These are phyloP conservation scores for Clarireedia paspali DNA, from an alignment of 2,329 filamentous ascomycete species.

Conservation along the genomic window DNA sequence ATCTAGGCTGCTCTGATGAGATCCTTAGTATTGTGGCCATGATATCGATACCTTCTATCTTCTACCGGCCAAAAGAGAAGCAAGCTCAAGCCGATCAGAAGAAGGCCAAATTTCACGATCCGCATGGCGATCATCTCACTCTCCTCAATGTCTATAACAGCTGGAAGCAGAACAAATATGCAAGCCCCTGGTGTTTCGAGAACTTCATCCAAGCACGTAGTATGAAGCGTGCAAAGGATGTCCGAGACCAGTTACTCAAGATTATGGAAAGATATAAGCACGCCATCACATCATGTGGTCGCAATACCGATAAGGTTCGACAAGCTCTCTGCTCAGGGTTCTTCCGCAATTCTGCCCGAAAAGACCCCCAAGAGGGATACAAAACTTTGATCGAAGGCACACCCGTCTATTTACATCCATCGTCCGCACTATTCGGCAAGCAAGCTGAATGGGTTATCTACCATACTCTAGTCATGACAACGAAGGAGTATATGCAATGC, in stretches of 20 bases:
- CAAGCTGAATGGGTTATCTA: conserved; percentile 96
- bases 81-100: conserved; percentile 94
- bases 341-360: conserved; percentile 90
- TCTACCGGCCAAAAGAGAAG: conserved; percentile 76
- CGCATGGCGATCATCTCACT: conserved; percentile 90
- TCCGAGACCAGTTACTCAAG: conserved; percentile 81
- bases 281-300: conserved; percentile 72
- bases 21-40: conserved; percentile 91
- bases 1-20: conserved; percentile 98
- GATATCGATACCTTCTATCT: conserved; percentile 89
- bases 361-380: conserved; percentile 94
- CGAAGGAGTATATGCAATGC: conserved; percentile 96
- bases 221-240: conserved; percentile 85
- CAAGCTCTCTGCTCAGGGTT: conserved; percentile 88
- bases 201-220: conserved; percentile 89
- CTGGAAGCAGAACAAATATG: conserved; percentile 68
- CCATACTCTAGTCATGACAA: conserved; percentile 82
- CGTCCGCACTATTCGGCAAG: conserved; percentile 87
- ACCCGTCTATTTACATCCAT: conserved; percentile 89
- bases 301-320: conserved; percentile 78
- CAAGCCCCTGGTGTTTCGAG: conserved; percentile 89
- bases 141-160: conserved; percentile 97
- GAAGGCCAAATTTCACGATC: conserved; percentile 89
- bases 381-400: conserved; percentile 96
- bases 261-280: conserved; percentile 94